Evolutionary conservation across 495 filamentous ascomycete species (phyloP).

Genomic region (Lasiosphaeris hirsuta): DNA sequence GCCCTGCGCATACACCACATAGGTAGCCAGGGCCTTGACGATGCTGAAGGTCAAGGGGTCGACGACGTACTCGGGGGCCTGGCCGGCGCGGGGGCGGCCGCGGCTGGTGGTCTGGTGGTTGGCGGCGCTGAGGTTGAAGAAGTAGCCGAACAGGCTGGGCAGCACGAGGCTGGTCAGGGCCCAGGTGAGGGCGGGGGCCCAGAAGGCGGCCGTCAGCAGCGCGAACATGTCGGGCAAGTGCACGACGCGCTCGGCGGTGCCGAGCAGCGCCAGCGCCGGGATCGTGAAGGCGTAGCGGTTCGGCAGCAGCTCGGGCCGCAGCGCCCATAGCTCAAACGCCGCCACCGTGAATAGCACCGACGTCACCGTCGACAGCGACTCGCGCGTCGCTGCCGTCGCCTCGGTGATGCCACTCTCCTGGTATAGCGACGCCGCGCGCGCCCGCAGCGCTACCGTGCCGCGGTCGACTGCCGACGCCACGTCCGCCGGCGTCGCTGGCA

Average conservation of each 20-base stretch:
- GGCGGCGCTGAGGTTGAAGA: constrained; percentile 72
- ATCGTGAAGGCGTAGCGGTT: constrained; percentile 67
- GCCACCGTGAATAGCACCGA: constrained; percentile 61
- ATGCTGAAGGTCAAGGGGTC: constrained; percentile 90
- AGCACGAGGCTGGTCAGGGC: constrained; percentile 62
- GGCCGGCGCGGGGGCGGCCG: constrained; percentile 22
- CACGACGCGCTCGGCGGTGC: constrained; percentile 48
- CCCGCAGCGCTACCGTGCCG: constrained; percentile 61
- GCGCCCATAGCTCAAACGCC: constrained; percentile 57
- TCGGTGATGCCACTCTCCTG: constrained; percentile 51
- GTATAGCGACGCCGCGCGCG: constrained; percentile 46
- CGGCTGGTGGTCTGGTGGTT: constrained; percentile 24
- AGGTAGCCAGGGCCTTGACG: constrained; percentile 74
- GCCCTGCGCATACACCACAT: constrained; percentile 71
- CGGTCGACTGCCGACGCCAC: constrained; percentile 81
- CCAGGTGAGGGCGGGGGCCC: constrained; percentile 80
- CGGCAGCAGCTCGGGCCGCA: constrained; percentile 62
- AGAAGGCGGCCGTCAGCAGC: constrained; percentile 74
- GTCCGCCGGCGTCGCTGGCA: constrained; percentile 81
- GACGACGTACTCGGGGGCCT: constrained; percentile 47
- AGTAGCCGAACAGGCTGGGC: constrained; percentile 71
- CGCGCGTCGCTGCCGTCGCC: constrained; percentile 57
- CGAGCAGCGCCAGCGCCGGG: constrained; percentile 57
- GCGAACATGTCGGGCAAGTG: constrained; percentile 77
- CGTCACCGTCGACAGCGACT: constrained; percentile 64